Evolutionary conservation across 2,329 filamentous ascomycete genomes (phyloP), one percentile per base, ranked within the genome.

Genomic region (Aspergillus eucalypticola): DNA sequence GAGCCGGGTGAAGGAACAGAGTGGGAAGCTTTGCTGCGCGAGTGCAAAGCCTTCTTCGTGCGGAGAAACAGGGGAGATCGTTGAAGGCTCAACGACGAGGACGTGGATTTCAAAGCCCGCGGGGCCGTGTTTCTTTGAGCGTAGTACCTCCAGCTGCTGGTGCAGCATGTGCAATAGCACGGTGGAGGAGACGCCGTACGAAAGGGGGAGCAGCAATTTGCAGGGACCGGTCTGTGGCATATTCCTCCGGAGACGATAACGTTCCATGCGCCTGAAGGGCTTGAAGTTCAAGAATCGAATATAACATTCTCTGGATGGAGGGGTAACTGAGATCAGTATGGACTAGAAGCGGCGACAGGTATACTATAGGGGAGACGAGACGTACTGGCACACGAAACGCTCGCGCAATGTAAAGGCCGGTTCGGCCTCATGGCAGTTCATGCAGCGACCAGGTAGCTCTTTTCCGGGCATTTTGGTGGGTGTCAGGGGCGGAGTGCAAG

Each of bases 101-200:
- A 76, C 67, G 63, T 76, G 69, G 15, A 96, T 78, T 50, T 88
- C 85, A 72, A 91, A 96, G 0, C 85, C 84, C 4, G 86, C 81
- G 54, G 87, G 84, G 4, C 86, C 85, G 54, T 72, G 70, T 66
- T 86, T 87, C 61, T 86, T 88, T 46, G 83, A 80, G 42, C 84
- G 81, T 72, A 94, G 89, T 56, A 83, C 84, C 65, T 84, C 81
- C 49, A 90, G 81, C 70, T 92, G 90, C 61, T 83, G 79, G 73
- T 91, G 85, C 56, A 98, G 80, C 21, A 96, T 82, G 68, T 94
- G 85, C 29, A 96, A 81, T 46, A 99, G 81, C 13, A 87, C 85
- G 13, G 90, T 83, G 0, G 94, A 98, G 1, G 90, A 95, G 1
- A 90, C 81, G 0, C 95, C 94, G 69, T 92, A 88, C 0, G 93